Base-by-base conservation (phyloP, 768 basidiomycete genomes). In the Amanita jacksonii region DNA sequence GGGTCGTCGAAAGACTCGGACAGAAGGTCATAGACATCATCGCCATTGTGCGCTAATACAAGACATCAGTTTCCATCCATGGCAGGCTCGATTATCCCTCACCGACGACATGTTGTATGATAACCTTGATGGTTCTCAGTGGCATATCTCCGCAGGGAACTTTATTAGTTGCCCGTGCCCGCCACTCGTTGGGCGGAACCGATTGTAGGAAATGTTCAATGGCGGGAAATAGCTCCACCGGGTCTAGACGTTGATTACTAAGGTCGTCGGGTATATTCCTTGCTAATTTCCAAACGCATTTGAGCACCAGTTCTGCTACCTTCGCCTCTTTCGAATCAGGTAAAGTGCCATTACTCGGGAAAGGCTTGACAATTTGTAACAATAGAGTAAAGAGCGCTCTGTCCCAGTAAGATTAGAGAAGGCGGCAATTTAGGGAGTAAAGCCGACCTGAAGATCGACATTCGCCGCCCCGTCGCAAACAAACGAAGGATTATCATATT, bases 131-230 rank as follows among this genome's bases (percentile, higher is more conserved):
- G 2, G 96, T 98, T 49, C 96, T 73, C 46, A 99, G 63, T 2
- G 96, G 96, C 93, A 98, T 93, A 56, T 99, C 96, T 19, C 92
- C 93, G 57, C 93, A 85, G 3, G 96, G 93, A 1, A 98, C 79
- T 50, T 84, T 85, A 57, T 88, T 91, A 1, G 82, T 83, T 8
- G 90, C 88, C 50, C 96, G 72, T 9, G 86, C 82, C 41, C 94
- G 79, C 90, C 93, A 99, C 61, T 96, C 92, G 49, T 91, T 92
- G 1, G 96, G 96, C 36, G 90, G 85, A 22, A 98, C 82, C 1
- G 84, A 88, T 56, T 91, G 85, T 38, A 98, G 61, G 65, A 99
- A 98, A 49, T 88, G 81, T 58, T 99, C 96, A 49, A 99, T 83
- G 4, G 92, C 85, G 12, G 84, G 83, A 57, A 98, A 85, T 24